Percentiles rank a stretch among this genome's conserved stretches.
Evolutionary conservation across 495 filamentous ascomycete species (phyloP).

Genomic region (Penicillium egyptiacum): DNA sequence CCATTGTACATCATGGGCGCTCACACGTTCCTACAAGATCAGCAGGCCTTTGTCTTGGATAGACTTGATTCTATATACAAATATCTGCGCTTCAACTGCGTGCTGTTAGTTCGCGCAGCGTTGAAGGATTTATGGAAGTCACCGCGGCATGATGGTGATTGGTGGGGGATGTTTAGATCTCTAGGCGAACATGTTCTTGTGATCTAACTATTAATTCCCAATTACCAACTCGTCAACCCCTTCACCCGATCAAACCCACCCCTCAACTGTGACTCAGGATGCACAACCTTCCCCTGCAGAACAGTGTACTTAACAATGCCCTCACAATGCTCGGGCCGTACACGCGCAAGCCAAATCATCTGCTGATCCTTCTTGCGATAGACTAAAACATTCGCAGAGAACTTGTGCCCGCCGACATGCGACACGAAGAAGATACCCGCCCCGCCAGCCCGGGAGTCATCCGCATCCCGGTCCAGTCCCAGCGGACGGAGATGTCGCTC

Average conservation of each 20-base stretch:
- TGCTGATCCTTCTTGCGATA: constrained; percentile 74
- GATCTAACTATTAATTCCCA: constrained; percentile 1
- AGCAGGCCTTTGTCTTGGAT: constrained; percentile 17
- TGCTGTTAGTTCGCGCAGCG: constrained; percentile 17
- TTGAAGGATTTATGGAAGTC: constrained; percentile 16
- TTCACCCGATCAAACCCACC: constrained; percentile 83
- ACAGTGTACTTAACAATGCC: constrained; percentile 87
- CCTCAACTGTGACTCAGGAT: constrained; percentile 78
- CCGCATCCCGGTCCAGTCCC: constrained; percentile 80
- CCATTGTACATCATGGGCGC: constrained; percentile 23
- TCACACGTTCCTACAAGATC: constrained; percentile 17
- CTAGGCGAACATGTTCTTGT: constrained; percentile 21
- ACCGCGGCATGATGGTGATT: constrained; percentile 15
- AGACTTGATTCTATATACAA: constrained; percentile 19
- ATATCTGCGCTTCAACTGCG: constrained; percentile 17
- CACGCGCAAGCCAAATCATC: constrained; percentile 91
- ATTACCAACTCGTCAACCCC: constrained; percentile 84
- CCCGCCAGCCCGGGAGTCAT: constrained; percentile 82
- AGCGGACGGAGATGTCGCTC: constrained; percentile 83
- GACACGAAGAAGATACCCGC: constrained; percentile 93
- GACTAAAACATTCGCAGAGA: constrained; percentile 84
- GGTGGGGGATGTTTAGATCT: constrained; percentile 20
- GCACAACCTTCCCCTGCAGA: constrained; percentile 87
- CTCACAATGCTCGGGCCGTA: constrained; percentile 89
- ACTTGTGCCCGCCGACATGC: constrained; percentile 95